Percentiles rank a stretch among this genome's conserved stretches.
These are phyloP conservation scores for Platanus orientalis DNA, from an alignment of 164 flowering plant species.

Conservation along the genomic window DNA sequence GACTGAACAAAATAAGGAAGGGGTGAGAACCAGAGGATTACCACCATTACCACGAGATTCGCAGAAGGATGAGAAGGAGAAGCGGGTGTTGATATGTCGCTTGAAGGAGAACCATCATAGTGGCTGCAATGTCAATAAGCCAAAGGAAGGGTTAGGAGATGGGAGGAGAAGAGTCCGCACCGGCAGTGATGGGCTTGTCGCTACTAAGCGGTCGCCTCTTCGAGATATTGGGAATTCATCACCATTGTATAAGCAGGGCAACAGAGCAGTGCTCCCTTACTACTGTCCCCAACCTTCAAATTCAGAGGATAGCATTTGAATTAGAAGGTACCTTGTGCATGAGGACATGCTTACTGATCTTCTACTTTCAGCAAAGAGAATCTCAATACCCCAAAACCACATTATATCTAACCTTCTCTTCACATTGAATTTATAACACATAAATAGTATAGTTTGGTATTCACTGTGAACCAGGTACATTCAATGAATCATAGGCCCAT, in stretches of 20 bases:
- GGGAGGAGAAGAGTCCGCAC: conserved; percentile 19
- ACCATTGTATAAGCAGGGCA: conserved; percentile 29
- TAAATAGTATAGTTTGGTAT: too few species aligned
- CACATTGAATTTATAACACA: too few species aligned
- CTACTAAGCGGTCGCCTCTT: conserved; percentile 41
- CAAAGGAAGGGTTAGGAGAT: conserved; percentile 13
- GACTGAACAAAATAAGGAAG: conserved; percentile 2
- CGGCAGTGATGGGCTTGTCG: not conserved
- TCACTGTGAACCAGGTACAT: too few species aligned
- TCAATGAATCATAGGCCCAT: too few species aligned
- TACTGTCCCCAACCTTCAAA: not conserved
- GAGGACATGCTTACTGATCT: too few species aligned
- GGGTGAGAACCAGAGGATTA: not conserved
- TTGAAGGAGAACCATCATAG: too few species aligned
- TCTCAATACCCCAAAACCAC: too few species aligned
- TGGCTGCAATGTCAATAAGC: not conserved
- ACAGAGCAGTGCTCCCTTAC: conserved; percentile 32
- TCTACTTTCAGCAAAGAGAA: not conserved
- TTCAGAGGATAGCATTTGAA: not conserved
- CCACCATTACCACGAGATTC: not conserved
- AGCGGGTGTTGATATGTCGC: too few species aligned
- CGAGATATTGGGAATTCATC: conserved; percentile 57
- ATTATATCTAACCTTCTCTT: too few species aligned
- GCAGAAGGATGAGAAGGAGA: conserved; percentile 1
- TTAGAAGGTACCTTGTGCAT: not conserved